These are phyloP conservation scores for Alternaria sp. DNA, from an alignment of 2,329 filamentous ascomycete species.

Conservation along the genomic window DNA sequence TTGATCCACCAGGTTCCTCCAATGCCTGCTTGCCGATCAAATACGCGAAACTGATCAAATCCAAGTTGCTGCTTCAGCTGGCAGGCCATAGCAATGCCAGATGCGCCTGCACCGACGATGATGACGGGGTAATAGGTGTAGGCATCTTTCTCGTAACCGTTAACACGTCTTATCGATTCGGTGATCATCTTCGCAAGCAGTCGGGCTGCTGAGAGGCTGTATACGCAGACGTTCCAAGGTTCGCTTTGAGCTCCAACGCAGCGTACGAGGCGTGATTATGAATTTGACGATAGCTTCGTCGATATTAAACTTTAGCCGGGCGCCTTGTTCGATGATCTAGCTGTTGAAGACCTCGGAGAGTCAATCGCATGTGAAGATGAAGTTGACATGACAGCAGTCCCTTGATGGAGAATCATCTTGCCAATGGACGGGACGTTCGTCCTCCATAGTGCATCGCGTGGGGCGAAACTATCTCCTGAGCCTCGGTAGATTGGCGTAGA, in stretches of 20 bases:
- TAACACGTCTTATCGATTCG: constrained; percentile 46
- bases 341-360: background rate
- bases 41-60: constrained; percentile 66
- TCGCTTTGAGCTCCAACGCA: background rate
- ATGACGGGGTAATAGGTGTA: constrained; percentile 57
- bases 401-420: background rate
- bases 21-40: constrained; percentile 63
- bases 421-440: background rate
- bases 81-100: constrained; percentile 67
- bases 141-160: constrained; percentile 48
- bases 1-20: constrained; percentile 72
- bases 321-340: background rate
- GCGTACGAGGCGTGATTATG: background rate
- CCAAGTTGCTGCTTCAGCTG: constrained; percentile 64
- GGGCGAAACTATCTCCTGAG: background rate
- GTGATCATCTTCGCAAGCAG: constrained; percentile 29
- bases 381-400: background rate
- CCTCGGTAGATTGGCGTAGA: background rate
- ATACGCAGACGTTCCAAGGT: background rate
- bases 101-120: constrained; percentile 68
- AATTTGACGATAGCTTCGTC: background rate
- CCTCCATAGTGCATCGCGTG: background rate
- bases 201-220: background rate
- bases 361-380: background rate
- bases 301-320: background rate